These are phyloP conservation scores for Tanozyma kutaoensis DNA, from an alignment of 805 yeast species.

Conservation along the genomic window DNA sequence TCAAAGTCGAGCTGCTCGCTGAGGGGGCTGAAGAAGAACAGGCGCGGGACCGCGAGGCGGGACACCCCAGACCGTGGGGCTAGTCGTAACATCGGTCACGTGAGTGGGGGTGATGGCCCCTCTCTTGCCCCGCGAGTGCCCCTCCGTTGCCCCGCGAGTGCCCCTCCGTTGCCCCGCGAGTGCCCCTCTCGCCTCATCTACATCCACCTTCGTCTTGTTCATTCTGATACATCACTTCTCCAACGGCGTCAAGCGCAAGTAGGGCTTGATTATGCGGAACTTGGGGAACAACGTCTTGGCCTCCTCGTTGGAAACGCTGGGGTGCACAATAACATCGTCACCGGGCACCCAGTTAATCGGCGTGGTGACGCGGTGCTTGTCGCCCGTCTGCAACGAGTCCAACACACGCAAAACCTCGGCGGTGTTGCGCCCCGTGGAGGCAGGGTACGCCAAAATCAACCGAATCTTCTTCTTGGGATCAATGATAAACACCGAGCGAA, in stretches of 20 bases:
- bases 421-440: slow-evolving; percentile 90
- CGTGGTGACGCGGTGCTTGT: slow-evolving; percentile 72
- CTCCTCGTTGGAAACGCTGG: slow-evolving; percentile 61
- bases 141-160: too few species aligned
- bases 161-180: too few species aligned
- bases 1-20: neutral
- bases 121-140: too few species aligned
- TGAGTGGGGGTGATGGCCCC: too few species aligned
- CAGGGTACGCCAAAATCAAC: slow-evolving; percentile 79
- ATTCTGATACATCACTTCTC: too few species aligned
- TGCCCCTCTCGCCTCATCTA: too few species aligned
- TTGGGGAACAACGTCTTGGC: slow-evolving; percentile 71
- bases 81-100: too few species aligned
- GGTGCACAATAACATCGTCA: slow-evolving; percentile 87
- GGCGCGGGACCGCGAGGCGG: too few species aligned
- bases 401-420: slow-evolving; percentile 84
- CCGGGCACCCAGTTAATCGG: slow-evolving; percentile 89
- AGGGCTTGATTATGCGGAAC: slow-evolving; percentile 79
- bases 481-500: slow-evolving; percentile 84
- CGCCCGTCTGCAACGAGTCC: slow-evolving; percentile 80
- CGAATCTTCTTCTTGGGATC: slow-evolving; percentile 87
- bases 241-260: slow-evolving; percentile 56
- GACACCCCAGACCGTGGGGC: too few species aligned
- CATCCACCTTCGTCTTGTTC: too few species aligned
- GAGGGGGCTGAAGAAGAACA: too few species aligned